Evolutionary conservation across 2,329 filamentous ascomycete genomes (phyloP).

Genomic region (Colletotrichum endophyticum): DNA sequence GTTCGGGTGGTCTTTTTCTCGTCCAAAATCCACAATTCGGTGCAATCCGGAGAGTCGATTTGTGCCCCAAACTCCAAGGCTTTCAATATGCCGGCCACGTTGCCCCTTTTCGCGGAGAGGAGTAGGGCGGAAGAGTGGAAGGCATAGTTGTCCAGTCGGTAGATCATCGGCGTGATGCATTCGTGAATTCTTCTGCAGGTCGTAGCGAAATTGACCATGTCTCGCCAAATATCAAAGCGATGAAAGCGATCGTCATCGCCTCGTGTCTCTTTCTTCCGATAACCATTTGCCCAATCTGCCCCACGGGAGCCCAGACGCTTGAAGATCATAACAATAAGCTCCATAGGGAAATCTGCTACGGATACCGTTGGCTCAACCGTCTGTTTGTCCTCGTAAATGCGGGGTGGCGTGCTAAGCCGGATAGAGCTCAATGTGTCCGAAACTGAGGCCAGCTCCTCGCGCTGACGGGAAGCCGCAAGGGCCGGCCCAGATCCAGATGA

Average conservation of each 20-base stretch:
- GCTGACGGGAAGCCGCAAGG: no score
- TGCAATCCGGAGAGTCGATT: neutral
- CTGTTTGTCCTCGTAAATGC: no score
- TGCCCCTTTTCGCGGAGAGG: neutral
- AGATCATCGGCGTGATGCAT: neutral
- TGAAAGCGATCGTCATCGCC: neutral
- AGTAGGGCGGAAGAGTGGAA: neutral
- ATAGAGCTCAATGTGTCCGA: no score
- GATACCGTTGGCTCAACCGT: neutral
- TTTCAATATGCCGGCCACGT: neutral
- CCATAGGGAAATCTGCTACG: neutral
- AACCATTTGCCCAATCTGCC: neutral
- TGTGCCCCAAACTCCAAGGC: neutral
- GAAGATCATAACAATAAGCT: neutral
- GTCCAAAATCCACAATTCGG: neutral
- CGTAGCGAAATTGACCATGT: neutral
- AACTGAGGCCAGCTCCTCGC: no score
- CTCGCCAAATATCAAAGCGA: neutral
- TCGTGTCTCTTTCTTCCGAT: neutral
- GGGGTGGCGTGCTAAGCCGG: no score
- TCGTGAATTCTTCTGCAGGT: neutral
- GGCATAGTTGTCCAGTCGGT: neutral
- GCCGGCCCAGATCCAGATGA: no score
- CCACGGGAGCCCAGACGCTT: neutral
- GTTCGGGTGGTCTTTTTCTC: neutral